Conservation (phyloP, 352 stramenopile genomes). For the Aphanomyces astaci region DNA sequence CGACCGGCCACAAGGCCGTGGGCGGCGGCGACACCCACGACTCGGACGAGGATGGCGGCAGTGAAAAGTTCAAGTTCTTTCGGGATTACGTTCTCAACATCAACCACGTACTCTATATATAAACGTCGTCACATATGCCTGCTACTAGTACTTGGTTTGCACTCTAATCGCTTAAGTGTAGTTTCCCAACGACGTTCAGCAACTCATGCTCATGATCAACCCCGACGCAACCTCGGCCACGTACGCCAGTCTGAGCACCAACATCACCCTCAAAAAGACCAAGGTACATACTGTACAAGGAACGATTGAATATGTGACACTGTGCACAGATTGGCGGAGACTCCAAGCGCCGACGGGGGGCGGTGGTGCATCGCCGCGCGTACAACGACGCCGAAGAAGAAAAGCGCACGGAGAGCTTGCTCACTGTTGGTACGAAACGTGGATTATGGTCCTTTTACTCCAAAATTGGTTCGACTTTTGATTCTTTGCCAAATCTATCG, state of each 20-base stretch:
- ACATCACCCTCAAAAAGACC: slow-evolving; percentile 75
- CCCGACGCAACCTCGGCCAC: slow-evolving; percentile 66
- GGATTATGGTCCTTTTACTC: too few species aligned
- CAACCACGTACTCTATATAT: too few species aligned
- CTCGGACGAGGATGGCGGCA: slow-evolving; percentile 8
- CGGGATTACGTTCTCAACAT: slow-evolving; percentile 48
- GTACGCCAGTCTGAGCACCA: slow-evolving; percentile 65
- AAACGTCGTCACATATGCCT: too few species aligned
- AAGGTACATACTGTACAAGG: too few species aligned
- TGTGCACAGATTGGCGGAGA: slow-evolving; percentile 49
- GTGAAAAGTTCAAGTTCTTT: slow-evolving; percentile 76
- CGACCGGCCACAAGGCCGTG: neutral
- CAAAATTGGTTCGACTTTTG: too few species aligned
- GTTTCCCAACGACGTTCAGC: slow-evolving; percentile 45
- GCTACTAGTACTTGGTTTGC: neutral
- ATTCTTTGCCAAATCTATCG: too few species aligned
- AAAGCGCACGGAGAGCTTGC: slow-evolving; percentile 46
- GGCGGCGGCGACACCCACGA: slow-evolving; percentile 9
- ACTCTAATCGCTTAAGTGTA: neutral
- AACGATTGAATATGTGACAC: too few species aligned
- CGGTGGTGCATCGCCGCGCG: slow-evolving; percentile 61
- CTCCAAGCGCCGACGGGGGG: slow-evolving; percentile 68
- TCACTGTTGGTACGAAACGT: slow-evolving; percentile 49
- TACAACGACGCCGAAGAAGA: slow-evolving; percentile 65
- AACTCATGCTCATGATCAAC: slow-evolving; percentile 73